Percentiles rank a stretch among this genome's conserved stretches.
These are phyloP conservation scores for Choiromyces venosus DNA, from an alignment of 495 filamentous ascomycete genomes.

Conservation along the genomic window DNA sequence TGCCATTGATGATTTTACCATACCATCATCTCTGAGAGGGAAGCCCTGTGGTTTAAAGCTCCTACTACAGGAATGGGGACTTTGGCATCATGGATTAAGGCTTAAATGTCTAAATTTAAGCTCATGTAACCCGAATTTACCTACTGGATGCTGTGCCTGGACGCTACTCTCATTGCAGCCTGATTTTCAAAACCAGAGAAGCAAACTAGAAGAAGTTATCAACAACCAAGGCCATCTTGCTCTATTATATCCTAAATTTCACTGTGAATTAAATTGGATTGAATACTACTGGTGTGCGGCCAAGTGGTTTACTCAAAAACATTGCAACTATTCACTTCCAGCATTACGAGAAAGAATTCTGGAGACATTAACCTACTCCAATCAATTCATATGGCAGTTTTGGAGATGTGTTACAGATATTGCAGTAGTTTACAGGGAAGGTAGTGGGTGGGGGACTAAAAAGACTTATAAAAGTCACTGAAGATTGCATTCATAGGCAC, in stretches of 20 bases:
- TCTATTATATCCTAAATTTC: neutral
- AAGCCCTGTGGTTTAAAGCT: neutral
- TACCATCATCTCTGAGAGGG: neutral
- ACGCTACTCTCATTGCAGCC: neutral
- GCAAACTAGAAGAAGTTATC: neutral
- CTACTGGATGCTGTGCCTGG: neutral
- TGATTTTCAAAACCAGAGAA: neutral
- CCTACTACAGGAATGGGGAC: slow-evolving; percentile 3
- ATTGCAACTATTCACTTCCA: too few relatives aligned
- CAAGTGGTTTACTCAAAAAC: too few relatives aligned
- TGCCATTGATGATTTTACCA: neutral
- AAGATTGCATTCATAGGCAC: too few relatives aligned
- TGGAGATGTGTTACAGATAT: too few relatives aligned
- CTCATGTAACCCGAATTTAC: neutral
- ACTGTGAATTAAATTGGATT: slow-evolving; percentile 6
- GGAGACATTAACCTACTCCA: too few relatives aligned
- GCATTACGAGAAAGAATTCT: too few relatives aligned
- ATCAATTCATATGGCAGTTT: too few relatives aligned
- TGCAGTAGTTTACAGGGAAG: too few relatives aligned
- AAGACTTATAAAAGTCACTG: too few relatives aligned
- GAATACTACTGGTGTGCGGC: slow-evolving; percentile 5
- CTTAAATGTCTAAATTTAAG: neutral
- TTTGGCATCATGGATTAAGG: slow-evolving; percentile 16
- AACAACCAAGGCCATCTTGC: neutral
- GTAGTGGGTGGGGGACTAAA: too few relatives aligned